Base-by-base conservation (phyloP, 2,329 filamentous ascomycete genomes). In the Aspergillus amoenus region DNA sequence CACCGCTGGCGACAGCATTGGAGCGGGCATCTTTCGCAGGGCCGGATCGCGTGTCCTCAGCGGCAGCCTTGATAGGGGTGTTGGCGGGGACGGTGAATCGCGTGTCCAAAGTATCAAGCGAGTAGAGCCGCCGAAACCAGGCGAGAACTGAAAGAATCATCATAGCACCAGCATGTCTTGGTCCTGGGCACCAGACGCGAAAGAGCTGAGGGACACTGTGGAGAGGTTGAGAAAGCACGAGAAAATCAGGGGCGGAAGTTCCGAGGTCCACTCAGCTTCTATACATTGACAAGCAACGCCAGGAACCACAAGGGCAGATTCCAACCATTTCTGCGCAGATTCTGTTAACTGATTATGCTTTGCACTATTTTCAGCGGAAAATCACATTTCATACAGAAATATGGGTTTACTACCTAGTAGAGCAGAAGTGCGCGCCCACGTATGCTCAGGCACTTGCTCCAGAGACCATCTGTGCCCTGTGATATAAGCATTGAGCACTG, bases 31-130 rank as follows among this genome's bases (percentile, higher is more conserved):
- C 69, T 69, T 72, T 73, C 32, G 65, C 66, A 54, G 56, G 73
- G 67, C 56, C 58, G 50, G 70, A 63, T 66, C 81, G 78, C 59
- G 80, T 74, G 66, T 86, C 82, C 58, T 83, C 73, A 56, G 83
- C 78, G 45, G 81, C 76, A 40, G 81, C 76, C 68, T 82, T 82
- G 73, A 88, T 87, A 37, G 91, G 85, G 21, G 85, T 85, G 24
- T 82, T 84, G 32, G 91, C 85, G 11, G 90, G 82, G 52, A 82
- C 88, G 27, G 87, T 88, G 73, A 96, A 87, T 61, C 88, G 84
- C 54, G 85, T 88, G 73, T 90, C 88, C 64, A 90, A 82, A 21
- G 85, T 89, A 66, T 88, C 84, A 55, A 87, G 80, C 55, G 84
- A 84, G 72, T 87, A 88, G 18, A 88, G 74, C 61, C 78, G 78